Evolutionary conservation across 163 green algal genomes (phyloP).

Genomic region (Prototheca wickerhamii): DNA sequence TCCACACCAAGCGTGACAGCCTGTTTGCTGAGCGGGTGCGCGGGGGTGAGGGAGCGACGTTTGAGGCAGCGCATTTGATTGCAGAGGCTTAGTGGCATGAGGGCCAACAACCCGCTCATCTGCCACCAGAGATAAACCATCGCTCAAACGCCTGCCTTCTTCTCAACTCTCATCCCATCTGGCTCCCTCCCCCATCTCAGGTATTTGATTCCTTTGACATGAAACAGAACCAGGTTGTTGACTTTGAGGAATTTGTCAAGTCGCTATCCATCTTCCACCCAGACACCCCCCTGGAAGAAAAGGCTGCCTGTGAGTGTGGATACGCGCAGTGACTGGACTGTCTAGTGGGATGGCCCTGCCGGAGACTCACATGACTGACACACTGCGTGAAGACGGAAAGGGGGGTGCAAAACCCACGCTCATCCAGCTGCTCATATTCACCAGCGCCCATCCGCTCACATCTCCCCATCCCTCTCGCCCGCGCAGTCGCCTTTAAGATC

Average conservation of each 20-base stretch:
- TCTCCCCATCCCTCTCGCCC: not conserved
- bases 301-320: slow-evolving; percentile 41
- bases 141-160: not conserved
- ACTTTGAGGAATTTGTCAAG: slow-evolving; percentile 56
- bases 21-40: slow-evolving; percentile 52
- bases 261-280: slow-evolving; percentile 52
- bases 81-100: too few relatives aligned
- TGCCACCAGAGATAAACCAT: too few relatives aligned
- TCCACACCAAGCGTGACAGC: slow-evolving; percentile 41
- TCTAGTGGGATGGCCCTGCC: not conserved
- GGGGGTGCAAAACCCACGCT: too few relatives aligned
- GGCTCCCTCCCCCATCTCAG: slow-evolving; percentile 13
- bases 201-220: slow-evolving; percentile 54
- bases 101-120: too few relatives aligned
- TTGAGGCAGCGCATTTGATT: too few relatives aligned
- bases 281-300: slow-evolving; percentile 39
- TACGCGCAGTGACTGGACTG: not conserved
- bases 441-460: not conserved
- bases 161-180: not conserved
- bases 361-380: not conserved
- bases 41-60: not conserved
- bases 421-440: too few relatives aligned
- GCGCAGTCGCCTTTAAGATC: slow-evolving; percentile 49
- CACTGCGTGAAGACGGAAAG: not conserved
- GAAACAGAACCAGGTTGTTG: slow-evolving; percentile 52